Evolutionary conservation across 2,329 filamentous ascomycete species (phyloP), one percentile per base, ranked within the genome.

Genomic region (Cladosporium sp.): DNA sequence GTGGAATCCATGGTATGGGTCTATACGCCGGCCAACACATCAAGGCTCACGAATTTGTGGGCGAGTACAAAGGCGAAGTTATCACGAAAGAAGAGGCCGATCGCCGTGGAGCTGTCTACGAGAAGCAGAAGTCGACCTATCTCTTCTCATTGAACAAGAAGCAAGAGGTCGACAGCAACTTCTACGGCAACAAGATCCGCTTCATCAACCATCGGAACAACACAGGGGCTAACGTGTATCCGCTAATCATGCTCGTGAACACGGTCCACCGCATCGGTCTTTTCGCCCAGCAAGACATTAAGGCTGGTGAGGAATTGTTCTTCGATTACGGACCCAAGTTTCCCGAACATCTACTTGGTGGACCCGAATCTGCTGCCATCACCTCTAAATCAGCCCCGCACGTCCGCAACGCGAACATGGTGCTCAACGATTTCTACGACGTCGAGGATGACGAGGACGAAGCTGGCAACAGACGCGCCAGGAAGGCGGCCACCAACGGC

Each of bases 21-120:
- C 78, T 94, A 0, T 93, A 88, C 68, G 81, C 87, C 1, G 87
- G 85, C 3, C 86, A 90, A 67, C 78, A 84, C 57, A 85, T 91
- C 61, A 76, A 77, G 3, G 80, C 82, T 60, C 84, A 87, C 55
- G 86, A 89, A n/a, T 93, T 89, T 64, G 79, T 94, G 17, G 88
- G 89, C 34, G 90, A 94, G 70, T 94, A 94, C 70, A 85, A 85
- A 1, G 90, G 90, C 49, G 90, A 94, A 70, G 78, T 91, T 11
- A 87, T 93, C 59, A 86, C 84, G 4, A 82, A 84, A 39, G 80
- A 85, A 50, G 89, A 92, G 70, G 85, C 84, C 3, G 84, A 89
- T 22, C 82, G 88, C 3, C 81, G 89, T 38, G 86, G 87, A 73
- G 86, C 86, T 58, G 82, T 88, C 57, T 82, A 86, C 63, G 80